Evolutionary conservation across 148 eudicot species (phyloP).

Genomic region (Mesembryanthemum crystallinum): DNA sequence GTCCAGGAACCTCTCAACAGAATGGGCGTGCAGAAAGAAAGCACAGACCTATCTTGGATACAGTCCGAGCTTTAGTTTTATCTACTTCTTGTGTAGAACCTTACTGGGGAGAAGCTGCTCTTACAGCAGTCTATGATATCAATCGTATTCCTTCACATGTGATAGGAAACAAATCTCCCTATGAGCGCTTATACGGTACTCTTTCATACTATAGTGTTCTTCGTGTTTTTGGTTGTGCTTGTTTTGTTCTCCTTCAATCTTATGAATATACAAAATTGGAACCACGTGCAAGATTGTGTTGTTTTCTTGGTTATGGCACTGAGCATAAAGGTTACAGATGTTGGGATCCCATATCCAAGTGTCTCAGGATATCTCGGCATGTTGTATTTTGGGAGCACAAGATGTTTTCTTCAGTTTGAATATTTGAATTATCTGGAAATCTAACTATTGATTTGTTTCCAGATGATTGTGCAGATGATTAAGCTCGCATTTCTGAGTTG

Average conservation of each 20-base stretch:
- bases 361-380: neutral
- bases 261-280: neutral
- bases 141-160: neutral
- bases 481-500: too few relatives aligned
- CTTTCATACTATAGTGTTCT: neutral
- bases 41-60: neutral
- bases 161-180: constrained; percentile 9
- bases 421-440: neutral
- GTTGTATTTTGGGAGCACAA: neutral
- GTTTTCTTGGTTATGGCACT: too few relatives aligned
- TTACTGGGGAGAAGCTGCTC: constrained; percentile 1
- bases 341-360: neutral
- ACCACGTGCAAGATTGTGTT: too few relatives aligned
- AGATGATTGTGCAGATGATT: too few relatives aligned
- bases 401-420: neutral
- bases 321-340: too few relatives aligned
- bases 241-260: neutral
- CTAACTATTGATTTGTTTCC: neutral
- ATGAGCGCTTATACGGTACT: constrained; percentile 12
- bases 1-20: too few relatives aligned
- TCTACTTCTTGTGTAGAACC: neutral
- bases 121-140: neutral
- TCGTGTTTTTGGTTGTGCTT: neutral
- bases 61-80: neutral
- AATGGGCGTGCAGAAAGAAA: too few relatives aligned